Conservation (phyloP, 2,329 filamentous ascomycete genomes). For the Ophiostoma himal-ulmi region DNA sequence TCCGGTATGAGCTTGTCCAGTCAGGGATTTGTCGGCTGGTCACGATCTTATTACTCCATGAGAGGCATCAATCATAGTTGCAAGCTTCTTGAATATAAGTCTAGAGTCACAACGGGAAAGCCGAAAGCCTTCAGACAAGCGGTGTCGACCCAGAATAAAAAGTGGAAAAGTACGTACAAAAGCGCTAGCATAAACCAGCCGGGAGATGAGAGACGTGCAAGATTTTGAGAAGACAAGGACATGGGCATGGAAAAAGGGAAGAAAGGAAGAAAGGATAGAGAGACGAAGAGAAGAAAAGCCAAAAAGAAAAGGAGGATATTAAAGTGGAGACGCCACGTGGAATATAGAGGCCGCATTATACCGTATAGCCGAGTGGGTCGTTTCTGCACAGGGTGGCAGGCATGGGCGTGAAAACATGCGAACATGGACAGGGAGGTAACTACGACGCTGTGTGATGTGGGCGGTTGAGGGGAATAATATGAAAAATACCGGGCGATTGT, state of each 20-base stretch:
- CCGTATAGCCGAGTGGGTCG: constrained; percentile 8
- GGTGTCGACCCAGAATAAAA: not conserved
- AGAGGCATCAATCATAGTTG: not conserved
- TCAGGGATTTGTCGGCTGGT: not conserved
- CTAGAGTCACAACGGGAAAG: not conserved
- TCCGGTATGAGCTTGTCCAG: not conserved
- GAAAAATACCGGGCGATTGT: too few relatives aligned
- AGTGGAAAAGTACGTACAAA: not conserved
- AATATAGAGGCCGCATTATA: not conserved
- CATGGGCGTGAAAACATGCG: not conserved
- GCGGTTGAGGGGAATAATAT: too few relatives aligned
- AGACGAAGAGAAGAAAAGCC: not conserved
- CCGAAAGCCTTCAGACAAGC: not conserved
- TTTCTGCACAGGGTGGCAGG: not conserved
- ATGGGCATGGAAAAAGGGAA: not conserved
- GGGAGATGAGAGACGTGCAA: not conserved
- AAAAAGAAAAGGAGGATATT: not conserved
- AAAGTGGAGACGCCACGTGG: not conserved
- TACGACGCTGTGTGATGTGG: not conserved
- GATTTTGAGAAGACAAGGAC: not conserved
- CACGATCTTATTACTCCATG: not conserved
- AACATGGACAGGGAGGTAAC: not conserved
- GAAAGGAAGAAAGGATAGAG: not conserved
- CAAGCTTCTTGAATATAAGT: not conserved
- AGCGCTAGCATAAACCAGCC: not conserved